These are phyloP conservation scores for Thalassiosira sp. DNA, from an alignment of 352 stramenopile genomes.

Conservation along the genomic window DNA sequence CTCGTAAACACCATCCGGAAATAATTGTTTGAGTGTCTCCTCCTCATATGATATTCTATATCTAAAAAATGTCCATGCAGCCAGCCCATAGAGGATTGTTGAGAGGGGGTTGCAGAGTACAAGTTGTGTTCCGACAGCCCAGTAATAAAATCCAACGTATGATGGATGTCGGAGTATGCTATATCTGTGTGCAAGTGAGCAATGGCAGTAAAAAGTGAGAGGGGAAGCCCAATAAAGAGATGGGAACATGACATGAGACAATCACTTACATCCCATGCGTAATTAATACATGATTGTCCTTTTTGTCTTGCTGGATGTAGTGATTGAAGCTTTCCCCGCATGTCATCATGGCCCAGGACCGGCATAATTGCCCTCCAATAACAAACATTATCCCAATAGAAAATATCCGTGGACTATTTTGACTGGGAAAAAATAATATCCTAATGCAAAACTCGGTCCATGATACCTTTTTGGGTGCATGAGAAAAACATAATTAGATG, in stretches of 20 bases:
- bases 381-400: slow-evolving; percentile 81
- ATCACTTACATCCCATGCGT: slow-evolving; percentile 80
- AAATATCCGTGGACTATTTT: slow-evolving; percentile 77
- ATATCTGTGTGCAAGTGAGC: slow-evolving; percentile 69
- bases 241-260: not conserved
- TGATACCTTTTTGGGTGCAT: slow-evolving; percentile 38
- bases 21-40: slow-evolving; percentile 88
- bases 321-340: slow-evolving; percentile 94
- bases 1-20: slow-evolving; percentile 90
- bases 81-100: slow-evolving; percentile 86
- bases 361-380: slow-evolving; percentile 87
- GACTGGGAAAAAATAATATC: slow-evolving; percentile 82
- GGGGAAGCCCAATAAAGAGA: not conserved
- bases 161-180: slow-evolving; percentile 91
- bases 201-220: slow-evolving; percentile 1
- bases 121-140: slow-evolving; percentile 93
- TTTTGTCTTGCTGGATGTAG: slow-evolving; percentile 91
- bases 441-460: slow-evolving; percentile 91
- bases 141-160: slow-evolving; percentile 97
- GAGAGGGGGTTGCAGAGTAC: slow-evolving; percentile 91
- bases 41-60: slow-evolving; percentile 95
- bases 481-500: too few relatives aligned
- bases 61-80: slow-evolving; percentile 93
- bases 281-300: slow-evolving; percentile 91
- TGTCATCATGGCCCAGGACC: slow-evolving; percentile 90